Base-by-base conservation (phyloP, 768 basidiomycete genomes). In the Fistulinella prunicolor region DNA sequence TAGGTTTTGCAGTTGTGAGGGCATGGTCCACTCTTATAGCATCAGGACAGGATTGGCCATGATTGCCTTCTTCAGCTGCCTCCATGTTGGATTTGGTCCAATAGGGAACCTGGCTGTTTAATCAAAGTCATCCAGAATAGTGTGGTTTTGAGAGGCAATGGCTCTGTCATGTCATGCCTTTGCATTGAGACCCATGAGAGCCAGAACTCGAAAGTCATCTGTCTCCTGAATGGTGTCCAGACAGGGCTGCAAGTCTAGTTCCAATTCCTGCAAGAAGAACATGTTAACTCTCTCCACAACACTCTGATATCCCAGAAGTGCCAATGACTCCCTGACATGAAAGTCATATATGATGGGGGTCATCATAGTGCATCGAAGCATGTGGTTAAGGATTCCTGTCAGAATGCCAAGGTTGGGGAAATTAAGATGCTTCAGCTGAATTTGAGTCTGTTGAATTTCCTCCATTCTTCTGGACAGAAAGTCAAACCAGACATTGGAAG, bases 361-460 rank as follows among this genome's bases (percentile, higher is more conserved):
- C 1, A 26, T 26, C 0, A 30, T n/a, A 0, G 12, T 42, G 10
- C 38, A 54, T 0, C 20, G 30, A 1, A 55, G 14, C 52, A 55
- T 54, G 36, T 55, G 52, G 7, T 45, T 48, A 0, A 54, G 22
- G 24, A 55, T 16, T 0, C 54, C 54, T 22, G 49, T 56, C 0
- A 56, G 17, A 1, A 42, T 51, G 0, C 45, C 50, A 6, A 57
- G 38, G 7, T 57, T 57, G 0, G 46, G 50, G 2, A 50, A 50
- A n/a, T 57, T 52, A 0, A 6, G 22, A 2, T 9, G 5, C 4
- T 10, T 46, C 0, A 54, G 26, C 1, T 26, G 13, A 1, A 50
- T 40, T 6, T 56, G 54, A 0, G 47, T 40, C 4, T 30, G 14
- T 19, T 56, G 41, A 2, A 55, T 40, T 10, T 46, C 44, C 6